Conservation (phyloP, 2,329 filamentous ascomycete genomes). For the Colletotrichum endophyticum region DNA sequence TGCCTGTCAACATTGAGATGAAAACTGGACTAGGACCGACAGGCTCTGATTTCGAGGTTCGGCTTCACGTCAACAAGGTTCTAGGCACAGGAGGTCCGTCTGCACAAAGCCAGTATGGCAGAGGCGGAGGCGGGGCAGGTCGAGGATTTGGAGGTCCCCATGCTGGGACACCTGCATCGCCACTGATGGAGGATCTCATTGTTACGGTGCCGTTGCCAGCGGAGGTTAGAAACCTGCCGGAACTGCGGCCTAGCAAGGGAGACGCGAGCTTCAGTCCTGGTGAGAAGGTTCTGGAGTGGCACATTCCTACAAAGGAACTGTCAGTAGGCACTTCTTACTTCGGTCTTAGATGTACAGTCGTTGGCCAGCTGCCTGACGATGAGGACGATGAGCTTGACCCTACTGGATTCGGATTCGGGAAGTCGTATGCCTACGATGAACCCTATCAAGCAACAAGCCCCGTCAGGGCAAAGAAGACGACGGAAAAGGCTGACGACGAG, state of each 20-base stretch:
- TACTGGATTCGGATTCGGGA: constrained; percentile 56
- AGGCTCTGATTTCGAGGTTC: constrained; percentile 88
- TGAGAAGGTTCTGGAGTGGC: constrained; percentile 80
- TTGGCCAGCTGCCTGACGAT: constrained; percentile 63
- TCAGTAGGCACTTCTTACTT: constrained; percentile 70
- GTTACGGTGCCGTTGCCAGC: constrained; percentile 81
- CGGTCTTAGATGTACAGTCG: constrained; percentile 79
- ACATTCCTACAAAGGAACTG: constrained; percentile 78
- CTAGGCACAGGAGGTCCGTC: constrained; percentile 41
- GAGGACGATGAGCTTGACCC: constrained; percentile 54
- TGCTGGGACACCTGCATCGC: constrained; percentile 61
- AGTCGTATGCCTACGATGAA: constrained; percentile 59
- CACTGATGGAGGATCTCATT: constrained; percentile 75
- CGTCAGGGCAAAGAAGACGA: constrained; percentile 35
- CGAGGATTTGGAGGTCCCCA: constrained; percentile 51
- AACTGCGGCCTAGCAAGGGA: constrained; percentile 80
- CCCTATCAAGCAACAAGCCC: constrained; percentile 57
- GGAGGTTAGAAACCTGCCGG: constrained; percentile 81
- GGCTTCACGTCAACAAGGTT: constrained; percentile 74
- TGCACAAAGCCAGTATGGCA: constrained; percentile 39
- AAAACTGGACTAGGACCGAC: constrained; percentile 76
- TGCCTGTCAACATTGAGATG: constrained; percentile 84
- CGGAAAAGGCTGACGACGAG: constrained; percentile 39
- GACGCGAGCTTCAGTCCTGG: constrained; percentile 82
- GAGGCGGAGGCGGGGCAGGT: constrained; percentile 40